Percentiles rank a stretch among this genome's conserved stretches.
These are phyloP conservation scores for Silene noctiflora DNA, from an alignment of 179 eudicot genomes.

Conservation along the genomic window DNA sequence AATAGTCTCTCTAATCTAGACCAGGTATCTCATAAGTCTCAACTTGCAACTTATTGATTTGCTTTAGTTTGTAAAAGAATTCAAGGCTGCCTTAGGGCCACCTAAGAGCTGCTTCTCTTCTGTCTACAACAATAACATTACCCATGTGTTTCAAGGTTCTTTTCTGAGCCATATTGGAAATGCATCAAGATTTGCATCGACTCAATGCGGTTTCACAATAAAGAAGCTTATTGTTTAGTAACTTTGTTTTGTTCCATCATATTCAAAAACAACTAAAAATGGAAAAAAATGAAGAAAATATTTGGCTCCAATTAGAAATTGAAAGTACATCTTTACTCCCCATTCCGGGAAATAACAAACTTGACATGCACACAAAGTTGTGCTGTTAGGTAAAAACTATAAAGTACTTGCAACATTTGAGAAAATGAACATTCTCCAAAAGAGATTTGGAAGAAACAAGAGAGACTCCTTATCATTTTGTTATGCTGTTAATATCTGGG, in stretches of 20 bases:
- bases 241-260: not conserved
- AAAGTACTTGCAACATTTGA: not conserved
- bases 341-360: not conserved
- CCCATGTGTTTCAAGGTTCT: not conserved
- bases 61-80: not conserved
- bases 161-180: not conserved
- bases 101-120: not conserved
- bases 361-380: not conserved
- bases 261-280: not conserved
- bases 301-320: not conserved
- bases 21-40: slow-evolving; percentile 52
- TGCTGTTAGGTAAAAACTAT: not conserved
- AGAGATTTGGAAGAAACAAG: not conserved
- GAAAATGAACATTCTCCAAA: slow-evolving; percentile 3
- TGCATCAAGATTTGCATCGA: not conserved
- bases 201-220: not conserved
- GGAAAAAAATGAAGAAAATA: not conserved
- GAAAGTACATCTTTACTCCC: not conserved
- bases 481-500: slow-evolving; percentile 8
- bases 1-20: slow-evolving; percentile 97
- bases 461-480: not conserved
- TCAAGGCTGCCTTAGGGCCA: not conserved
- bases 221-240: not conserved
- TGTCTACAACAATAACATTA: not conserved
- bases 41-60: not conserved